These are phyloP conservation scores for Royoungia palumana DNA, from an alignment of 768 basidiomycete species.

Conservation along the genomic window DNA sequence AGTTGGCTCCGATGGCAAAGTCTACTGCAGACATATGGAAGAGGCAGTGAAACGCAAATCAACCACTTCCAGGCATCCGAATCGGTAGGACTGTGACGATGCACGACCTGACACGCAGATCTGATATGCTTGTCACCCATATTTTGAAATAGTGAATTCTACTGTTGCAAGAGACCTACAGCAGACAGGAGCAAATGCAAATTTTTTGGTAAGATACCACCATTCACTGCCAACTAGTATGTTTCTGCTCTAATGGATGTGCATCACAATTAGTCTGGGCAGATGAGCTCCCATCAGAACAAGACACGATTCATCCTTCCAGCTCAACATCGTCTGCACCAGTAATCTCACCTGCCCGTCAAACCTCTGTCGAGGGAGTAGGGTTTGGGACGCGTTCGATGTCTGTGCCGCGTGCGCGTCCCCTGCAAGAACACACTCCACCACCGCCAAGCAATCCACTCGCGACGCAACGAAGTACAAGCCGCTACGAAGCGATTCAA, in stretches of 20 bases:
- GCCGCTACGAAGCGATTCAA: conserved; percentile 15
- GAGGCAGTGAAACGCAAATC: conserved; percentile 33
- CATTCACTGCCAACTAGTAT: not conserved
- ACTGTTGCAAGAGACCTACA: conserved; percentile 32
- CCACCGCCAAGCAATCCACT: not conserved
- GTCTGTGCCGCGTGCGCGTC: not conserved
- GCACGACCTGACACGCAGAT: not conserved
- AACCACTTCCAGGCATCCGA: conserved; percentile 30
- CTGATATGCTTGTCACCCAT: conserved; percentile 3
- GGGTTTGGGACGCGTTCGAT: not conserved
- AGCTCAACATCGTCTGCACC: not conserved
- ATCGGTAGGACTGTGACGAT: conserved; percentile 35
- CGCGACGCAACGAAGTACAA: conserved; percentile 7
- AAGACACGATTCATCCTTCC: not conserved
- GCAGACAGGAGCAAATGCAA: conserved; percentile 16
- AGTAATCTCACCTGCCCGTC: not conserved
- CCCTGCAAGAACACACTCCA: not conserved
- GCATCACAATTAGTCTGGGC: conserved; percentile 34
- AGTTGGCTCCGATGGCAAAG: conserved; percentile 28
- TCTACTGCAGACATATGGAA: conserved; percentile 40
- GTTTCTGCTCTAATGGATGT: not conserved
- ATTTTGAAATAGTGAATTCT: conserved; percentile 34
- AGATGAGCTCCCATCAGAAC: conserved; percentile 20
- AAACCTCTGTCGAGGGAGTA: not conserved
- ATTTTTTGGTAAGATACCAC: conserved; percentile 38